Evolutionary conservation across 2,329 filamentous ascomycete genomes (phyloP).

Genomic region (Xylaria hypoxylon): DNA sequence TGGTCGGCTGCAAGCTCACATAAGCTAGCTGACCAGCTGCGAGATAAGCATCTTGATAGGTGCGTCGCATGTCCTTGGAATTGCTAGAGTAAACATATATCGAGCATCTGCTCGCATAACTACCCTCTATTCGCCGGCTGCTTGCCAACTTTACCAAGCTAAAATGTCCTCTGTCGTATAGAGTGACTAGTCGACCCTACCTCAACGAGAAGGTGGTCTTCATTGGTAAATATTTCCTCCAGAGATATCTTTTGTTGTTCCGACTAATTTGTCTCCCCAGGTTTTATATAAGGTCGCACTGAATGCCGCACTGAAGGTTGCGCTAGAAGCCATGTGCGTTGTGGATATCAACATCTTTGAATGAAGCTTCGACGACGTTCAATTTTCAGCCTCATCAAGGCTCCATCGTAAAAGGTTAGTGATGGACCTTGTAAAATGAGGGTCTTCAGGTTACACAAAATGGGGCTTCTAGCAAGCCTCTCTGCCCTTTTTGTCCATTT

Average conservation of each 20-base stretch:
- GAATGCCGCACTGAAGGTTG: slow-evolving; percentile 20
- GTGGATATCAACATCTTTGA: slow-evolving; percentile 38
- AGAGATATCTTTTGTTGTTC: background rate
- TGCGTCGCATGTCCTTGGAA: slow-evolving; percentile 3
- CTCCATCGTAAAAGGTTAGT: slow-evolving; percentile 43
- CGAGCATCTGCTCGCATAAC: background rate
- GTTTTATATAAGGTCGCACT: slow-evolving; percentile 18
- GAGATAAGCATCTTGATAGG: background rate
- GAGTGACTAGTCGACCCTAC: background rate
- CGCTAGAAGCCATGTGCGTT: slow-evolving; percentile 43
- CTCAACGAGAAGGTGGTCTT: background rate
- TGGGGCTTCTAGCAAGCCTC: slow-evolving; percentile 45
- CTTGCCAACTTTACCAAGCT: background rate
- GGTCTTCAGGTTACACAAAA: slow-evolving; percentile 47
- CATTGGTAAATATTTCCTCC: background rate
- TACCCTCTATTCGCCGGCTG: slow-evolving; percentile 1
- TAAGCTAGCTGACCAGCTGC: no score
- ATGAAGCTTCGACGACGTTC: slow-evolving; percentile 39
- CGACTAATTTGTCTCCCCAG: background rate
- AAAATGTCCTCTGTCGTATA: background rate
- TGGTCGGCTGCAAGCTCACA: no score
- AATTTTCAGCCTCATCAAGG: slow-evolving; percentile 46
- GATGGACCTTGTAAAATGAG: slow-evolving; percentile 46
- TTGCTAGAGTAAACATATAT: background rate
- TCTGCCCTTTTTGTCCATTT: slow-evolving; percentile 36